Conservation (phyloP, 441 rosid genomes). For the Corymbia calophylla region DNA sequence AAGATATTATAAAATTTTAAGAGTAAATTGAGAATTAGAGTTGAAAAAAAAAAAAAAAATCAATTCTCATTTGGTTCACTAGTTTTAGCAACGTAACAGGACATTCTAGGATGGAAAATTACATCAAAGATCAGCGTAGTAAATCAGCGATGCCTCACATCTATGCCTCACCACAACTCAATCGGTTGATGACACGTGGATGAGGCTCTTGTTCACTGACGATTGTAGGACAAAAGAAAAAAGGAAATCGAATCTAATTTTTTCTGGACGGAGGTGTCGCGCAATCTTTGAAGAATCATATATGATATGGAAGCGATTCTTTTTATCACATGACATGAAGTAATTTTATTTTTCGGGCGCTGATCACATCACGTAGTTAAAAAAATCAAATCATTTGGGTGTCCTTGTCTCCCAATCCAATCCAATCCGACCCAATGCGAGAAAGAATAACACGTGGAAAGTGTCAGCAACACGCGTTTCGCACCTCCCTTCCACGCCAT, state of each 20-base stretch:
- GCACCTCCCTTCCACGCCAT: background rate
- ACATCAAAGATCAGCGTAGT: background rate
- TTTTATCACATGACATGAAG: background rate
- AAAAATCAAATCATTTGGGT: background rate
- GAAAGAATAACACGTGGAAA: background rate
- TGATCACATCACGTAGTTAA: background rate
- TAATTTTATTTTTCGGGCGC: background rate
- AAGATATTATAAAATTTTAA: too few relatives aligned
- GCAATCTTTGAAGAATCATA: background rate
- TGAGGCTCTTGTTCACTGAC: background rate
- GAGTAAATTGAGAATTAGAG: too few relatives aligned
- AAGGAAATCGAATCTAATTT: too few relatives aligned
- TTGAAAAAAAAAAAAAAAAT: too few relatives aligned
- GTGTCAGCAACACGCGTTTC: background rate
- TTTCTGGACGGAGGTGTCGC: background rate
- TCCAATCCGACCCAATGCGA: background rate
- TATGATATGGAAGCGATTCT: background rate
- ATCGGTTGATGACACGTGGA: background rate
- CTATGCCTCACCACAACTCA: too few relatives aligned
- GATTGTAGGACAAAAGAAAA: background rate
- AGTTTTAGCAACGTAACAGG: background rate
- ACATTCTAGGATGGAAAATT: background rate
- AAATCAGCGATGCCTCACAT: too few relatives aligned
- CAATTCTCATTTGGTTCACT: background rate
- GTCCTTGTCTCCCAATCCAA: background rate